These are phyloP conservation scores for Mollisia scopiformis DNA, from an alignment of 2,329 filamentous ascomycete species.

Conservation along the genomic window DNA sequence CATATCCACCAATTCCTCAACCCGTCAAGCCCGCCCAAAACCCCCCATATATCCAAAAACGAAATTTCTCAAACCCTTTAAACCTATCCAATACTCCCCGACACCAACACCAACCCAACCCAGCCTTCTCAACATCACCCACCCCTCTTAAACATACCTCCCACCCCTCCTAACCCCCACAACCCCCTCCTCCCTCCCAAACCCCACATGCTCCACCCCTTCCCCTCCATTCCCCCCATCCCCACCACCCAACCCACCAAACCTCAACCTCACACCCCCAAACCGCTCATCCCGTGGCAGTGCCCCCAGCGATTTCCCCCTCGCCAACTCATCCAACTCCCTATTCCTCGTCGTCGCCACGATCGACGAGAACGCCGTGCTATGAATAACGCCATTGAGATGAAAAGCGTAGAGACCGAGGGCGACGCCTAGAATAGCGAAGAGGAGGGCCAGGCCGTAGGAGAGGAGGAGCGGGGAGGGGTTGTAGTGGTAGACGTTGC, in stretches of 20 bases:
- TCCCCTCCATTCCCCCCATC: not conserved
- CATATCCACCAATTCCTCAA: too few relatives aligned
- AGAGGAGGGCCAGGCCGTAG: constrained; percentile 6
- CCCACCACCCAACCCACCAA: not conserved
- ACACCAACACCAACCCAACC: too few relatives aligned
- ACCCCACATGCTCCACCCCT: not conserved
- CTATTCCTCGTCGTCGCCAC: constrained; percentile 19
- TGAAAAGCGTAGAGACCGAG: constrained; percentile 13
- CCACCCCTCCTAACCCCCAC: not conserved
- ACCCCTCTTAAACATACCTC: constrained; percentile 1
- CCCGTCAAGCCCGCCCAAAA: too few relatives aligned
- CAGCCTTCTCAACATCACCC: too few relatives aligned
- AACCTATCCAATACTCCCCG: too few relatives aligned
- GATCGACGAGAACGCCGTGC: constrained; percentile 24
- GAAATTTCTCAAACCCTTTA: too few relatives aligned
- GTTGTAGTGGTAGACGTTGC: constrained; percentile 15
- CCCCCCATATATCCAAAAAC: too few relatives aligned
- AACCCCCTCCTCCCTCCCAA: not conserved
- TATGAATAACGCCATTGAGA: constrained; percentile 20
- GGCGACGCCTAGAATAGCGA: not conserved
- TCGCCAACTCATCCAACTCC: constrained; percentile 5
- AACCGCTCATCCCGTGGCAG: not conserved
- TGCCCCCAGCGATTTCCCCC: constrained; percentile 7
- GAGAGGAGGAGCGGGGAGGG: constrained; percentile 8
- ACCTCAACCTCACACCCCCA: not conserved